These are phyloP conservation scores for Gymnopilus dilepis DNA, from an alignment of 768 basidiomycete species.

Conservation along the genomic window DNA sequence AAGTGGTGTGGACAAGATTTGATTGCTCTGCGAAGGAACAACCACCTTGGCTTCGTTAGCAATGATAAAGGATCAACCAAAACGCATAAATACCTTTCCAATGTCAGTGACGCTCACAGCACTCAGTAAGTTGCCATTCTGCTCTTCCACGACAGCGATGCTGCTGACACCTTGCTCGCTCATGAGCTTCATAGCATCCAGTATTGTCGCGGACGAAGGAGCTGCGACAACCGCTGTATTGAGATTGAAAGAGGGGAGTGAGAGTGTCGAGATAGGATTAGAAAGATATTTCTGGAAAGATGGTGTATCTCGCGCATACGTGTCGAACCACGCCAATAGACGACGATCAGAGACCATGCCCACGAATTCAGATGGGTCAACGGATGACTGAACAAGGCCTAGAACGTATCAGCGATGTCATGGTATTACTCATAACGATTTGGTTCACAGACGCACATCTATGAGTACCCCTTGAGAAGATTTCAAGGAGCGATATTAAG, in stretches of 20 bases:
- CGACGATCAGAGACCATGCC: conserved; percentile 80
- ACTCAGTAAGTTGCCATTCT: conserved; percentile 64
- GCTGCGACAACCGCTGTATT: conserved; percentile 68
- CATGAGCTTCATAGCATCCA: conserved; percentile 87
- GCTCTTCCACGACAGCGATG: conserved; percentile 76
- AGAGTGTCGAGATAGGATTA: conserved; percentile 58
- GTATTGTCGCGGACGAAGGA: conserved; percentile 62
- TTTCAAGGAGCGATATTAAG: conserved; percentile 61
- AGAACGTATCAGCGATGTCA: not conserved
- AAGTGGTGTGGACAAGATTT: conserved; percentile 71
- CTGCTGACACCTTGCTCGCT: conserved; percentile 87
- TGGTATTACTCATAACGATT: not conserved
- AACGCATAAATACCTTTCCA: conserved; percentile 57
- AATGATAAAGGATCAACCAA: not conserved
- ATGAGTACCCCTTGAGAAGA: conserved; percentile 76
- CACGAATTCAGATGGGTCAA: conserved; percentile 52
- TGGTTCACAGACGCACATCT: conserved; percentile 50
- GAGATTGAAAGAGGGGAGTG: conserved; percentile 69
- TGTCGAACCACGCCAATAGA: conserved; percentile 72
- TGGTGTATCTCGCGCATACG: conserved; percentile 52
- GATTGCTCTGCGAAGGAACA: conserved; percentile 81
- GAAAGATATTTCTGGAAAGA: conserved; percentile 53
- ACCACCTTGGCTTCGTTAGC: conserved; percentile 55
- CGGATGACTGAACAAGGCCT: conserved; percentile 62
- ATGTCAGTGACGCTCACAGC: conserved; percentile 86